Evolutionary conservation across 1,284 basidiomycete species (phyloP).

Genomic region (Tremellales sp.): DNA sequence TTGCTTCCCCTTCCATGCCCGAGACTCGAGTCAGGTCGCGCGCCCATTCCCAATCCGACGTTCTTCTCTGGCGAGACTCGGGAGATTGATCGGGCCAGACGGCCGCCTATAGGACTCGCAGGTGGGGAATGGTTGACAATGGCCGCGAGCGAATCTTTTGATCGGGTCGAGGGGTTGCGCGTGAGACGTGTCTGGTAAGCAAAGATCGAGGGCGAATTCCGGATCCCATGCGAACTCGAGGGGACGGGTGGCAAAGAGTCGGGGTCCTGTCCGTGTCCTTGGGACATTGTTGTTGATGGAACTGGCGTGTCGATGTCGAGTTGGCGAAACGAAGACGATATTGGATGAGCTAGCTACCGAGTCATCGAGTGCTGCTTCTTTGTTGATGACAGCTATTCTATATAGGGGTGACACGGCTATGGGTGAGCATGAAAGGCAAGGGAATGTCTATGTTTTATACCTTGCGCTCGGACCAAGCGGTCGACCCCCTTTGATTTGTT

Average conservation of each 20-base stretch:
- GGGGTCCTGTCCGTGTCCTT: neutral
- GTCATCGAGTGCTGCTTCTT: conserved; percentile 3
- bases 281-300: neutral
- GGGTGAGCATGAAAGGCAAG: no score
- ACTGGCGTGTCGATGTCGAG: conserved; percentile 8
- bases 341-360: no score
- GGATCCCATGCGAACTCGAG: conserved; percentile 30
- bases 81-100: neutral
- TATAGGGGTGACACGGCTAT: neutral
- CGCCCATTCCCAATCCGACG: conserved; percentile 16
- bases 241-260: conserved; percentile 7
- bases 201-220: conserved; percentile 37
- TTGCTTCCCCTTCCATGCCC: conserved; percentile 22
- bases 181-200: conserved; percentile 39
- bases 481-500: neutral
- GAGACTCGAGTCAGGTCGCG: conserved; percentile 9
- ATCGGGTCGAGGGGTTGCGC: conserved; percentile 18
- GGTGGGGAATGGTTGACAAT: conserved; percentile 23
- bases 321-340: no score
- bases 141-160: conserved; percentile 18
- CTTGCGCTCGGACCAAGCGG: no score
- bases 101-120: conserved; percentile 31
- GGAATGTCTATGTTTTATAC: no score
- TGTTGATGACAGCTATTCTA: conserved; percentile 1
- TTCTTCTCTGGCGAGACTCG: conserved; percentile 14